Evolutionary conservation across 306 rosid species (phyloP).

Genomic region (Citrullus colocynthis): DNA sequence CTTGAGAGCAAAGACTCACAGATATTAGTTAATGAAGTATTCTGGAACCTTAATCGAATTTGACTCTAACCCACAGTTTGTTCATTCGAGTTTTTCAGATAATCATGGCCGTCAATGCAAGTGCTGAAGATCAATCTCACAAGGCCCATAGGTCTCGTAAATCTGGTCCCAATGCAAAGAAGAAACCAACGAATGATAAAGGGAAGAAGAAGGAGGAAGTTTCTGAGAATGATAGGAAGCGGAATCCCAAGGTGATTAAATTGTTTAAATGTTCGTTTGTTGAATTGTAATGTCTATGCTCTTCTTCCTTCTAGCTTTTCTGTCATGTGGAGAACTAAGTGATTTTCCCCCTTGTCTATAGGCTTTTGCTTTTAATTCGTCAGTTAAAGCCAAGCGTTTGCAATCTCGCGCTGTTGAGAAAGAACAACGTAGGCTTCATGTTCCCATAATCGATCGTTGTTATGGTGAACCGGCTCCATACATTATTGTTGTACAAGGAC

Average conservation of each 20-base stretch:
- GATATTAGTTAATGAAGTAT: background rate
- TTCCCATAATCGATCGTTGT: constrained; percentile 58
- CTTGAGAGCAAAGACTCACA: too few relatives aligned
- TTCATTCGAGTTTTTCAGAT: background rate
- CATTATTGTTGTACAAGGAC: constrained; percentile 88
- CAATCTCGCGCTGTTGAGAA: constrained; percentile 91
- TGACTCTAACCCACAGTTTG: background rate
- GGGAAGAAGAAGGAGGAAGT: constrained; percentile 44
- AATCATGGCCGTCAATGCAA: constrained; percentile 37
- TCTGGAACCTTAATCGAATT: background rate
- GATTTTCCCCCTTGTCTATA: background rate
- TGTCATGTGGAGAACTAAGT: background rate
- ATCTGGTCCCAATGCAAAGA: constrained; percentile 50
- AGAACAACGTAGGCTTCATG: constrained; percentile 87
- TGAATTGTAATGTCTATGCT: background rate
- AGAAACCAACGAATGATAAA: constrained; percentile 34
- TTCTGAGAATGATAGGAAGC: constrained; percentile 28
- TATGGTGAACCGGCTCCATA: constrained; percentile 80
- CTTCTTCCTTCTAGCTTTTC: background rate
- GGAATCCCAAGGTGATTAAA: constrained; percentile 49
- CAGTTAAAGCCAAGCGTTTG: constrained; percentile 63
- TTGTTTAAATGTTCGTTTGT: background rate
- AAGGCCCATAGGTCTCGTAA: constrained; percentile 62
- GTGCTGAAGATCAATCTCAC: constrained; percentile 51
- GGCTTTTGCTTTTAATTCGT: constrained; percentile 70